Conservation (phyloP, 1,284 basidiomycete genomes). For the Megacollybia platyphylla region DNA sequence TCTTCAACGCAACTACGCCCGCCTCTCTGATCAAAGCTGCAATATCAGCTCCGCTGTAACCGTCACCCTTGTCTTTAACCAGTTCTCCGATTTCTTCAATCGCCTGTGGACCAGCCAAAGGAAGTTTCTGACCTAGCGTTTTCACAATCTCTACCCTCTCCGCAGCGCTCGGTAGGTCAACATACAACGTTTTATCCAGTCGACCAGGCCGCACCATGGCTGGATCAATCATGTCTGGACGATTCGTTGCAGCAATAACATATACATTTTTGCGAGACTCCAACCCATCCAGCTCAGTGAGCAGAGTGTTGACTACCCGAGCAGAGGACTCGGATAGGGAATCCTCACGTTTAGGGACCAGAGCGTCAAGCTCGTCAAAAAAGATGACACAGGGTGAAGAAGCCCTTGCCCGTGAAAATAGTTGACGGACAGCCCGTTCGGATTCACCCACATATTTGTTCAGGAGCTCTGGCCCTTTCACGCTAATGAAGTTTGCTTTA, state of each 20-base stretch:
- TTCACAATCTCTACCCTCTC: slow-evolving; percentile 84
- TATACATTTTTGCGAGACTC: slow-evolving; percentile 87
- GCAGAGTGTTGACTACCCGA: slow-evolving; percentile 93
- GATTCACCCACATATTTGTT: slow-evolving; percentile 99
- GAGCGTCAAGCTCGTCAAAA: slow-evolving; percentile 94
- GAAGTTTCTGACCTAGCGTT: slow-evolving; percentile 66
- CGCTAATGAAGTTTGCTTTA: slow-evolving; percentile 91
- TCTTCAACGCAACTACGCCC: slow-evolving; percentile 71
- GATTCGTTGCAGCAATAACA: slow-evolving; percentile 93
- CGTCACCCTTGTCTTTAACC: slow-evolving; percentile 56
- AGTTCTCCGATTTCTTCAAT: slow-evolving; percentile 29
- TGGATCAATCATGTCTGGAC: slow-evolving; percentile 99
- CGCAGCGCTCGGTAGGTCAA: slow-evolving; percentile 70
- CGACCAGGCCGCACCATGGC: slow-evolving; percentile 97
- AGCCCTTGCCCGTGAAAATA: slow-evolving; percentile 81
- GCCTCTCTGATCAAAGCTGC: slow-evolving; percentile 84
- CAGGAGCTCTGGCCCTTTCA: slow-evolving; percentile 92
- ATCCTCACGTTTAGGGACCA: slow-evolving; percentile 91
- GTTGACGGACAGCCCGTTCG: slow-evolving; percentile 88
- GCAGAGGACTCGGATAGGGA: slow-evolving; percentile 92
- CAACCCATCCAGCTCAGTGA: slow-evolving; percentile 93
- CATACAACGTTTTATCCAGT: slow-evolving; percentile 93
- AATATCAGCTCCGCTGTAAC: slow-evolving; percentile 85
- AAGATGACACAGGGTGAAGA: slow-evolving; percentile 88
- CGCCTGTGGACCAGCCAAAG: slow-evolving; percentile 32